These are phyloP conservation scores for Gossypium schwendimanii DNA, from an alignment of 441 rosid genomes.

Conservation along the genomic window DNA sequence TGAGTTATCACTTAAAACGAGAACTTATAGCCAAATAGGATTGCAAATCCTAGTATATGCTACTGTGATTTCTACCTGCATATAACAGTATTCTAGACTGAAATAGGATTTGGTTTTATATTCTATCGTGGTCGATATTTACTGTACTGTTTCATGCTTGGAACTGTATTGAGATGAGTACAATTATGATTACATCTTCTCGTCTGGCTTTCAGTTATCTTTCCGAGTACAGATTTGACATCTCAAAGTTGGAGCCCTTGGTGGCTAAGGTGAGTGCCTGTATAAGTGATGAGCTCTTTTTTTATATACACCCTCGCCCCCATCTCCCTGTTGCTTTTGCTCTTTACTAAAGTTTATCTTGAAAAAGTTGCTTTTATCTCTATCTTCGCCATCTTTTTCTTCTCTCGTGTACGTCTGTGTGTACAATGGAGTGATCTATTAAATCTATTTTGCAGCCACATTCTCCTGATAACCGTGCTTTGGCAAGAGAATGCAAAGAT, in stretches of 20 bases:
- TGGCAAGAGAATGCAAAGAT: conserved; percentile 98
- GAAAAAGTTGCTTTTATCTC: neutral
- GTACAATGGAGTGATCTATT: neutral
- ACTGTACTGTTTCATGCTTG: conserved; percentile 9
- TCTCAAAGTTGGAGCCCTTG: conserved; percentile 87
- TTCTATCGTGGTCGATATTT: neutral
- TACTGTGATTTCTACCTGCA: neutral
- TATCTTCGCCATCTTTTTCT: neutral
- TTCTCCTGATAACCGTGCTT: conserved; percentile 94
- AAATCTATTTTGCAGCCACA: conserved; percentile 57
- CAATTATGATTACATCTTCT: neutral
- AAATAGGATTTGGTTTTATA: neutral
- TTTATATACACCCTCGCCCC: neutral
- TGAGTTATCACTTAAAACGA: neutral
- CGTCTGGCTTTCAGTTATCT: conserved; percentile 46
- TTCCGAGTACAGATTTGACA: conserved; percentile 72
- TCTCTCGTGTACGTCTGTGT: neutral
- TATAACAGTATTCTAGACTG: neutral
- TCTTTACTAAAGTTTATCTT: neutral
- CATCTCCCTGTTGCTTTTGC: neutral
- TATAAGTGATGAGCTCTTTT: neutral
- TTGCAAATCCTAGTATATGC: neutral
- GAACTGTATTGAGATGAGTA: neutral
- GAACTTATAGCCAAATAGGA: neutral
- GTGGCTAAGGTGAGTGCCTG: conserved; percentile 75